Percentiles rank a stretch among this genome's conserved stretches.
Conservation (phyloP, 2,329 filamentous ascomycete species). For the Nectriaceae sp. region DNA sequence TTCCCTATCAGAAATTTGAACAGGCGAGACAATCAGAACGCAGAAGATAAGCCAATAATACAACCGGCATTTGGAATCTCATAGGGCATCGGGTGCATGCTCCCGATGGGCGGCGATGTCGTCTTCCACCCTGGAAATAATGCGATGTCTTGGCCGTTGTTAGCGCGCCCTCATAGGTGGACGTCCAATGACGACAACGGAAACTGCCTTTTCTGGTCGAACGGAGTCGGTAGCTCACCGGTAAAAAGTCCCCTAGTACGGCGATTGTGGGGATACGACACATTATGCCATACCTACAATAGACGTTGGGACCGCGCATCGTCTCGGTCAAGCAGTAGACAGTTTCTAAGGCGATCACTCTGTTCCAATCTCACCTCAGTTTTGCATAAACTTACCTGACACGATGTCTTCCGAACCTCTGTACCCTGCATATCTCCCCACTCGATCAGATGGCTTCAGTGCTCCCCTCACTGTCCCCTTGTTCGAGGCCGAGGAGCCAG, state of each 20-base stretch:
- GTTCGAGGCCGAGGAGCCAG: conserved; percentile 34
- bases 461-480: conserved; percentile 24
- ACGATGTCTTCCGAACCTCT: conserved; percentile 29
- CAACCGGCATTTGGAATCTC: no score
- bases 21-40: no score
- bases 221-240: conserved; percentile 13
- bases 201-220: conserved; percentile 11
- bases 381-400: background rate
- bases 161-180: background rate
- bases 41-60: no score
- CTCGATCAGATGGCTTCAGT: conserved; percentile 32
- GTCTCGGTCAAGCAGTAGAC: conserved; percentile 2
- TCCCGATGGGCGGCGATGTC: background rate
- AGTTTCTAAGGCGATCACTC: background rate
- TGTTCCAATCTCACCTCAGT: background rate
- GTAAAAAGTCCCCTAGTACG: background rate
- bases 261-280: background rate
- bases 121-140: conserved; percentile 5
- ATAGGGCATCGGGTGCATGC: no score
- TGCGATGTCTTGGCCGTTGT: background rate
- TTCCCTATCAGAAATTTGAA: no score
- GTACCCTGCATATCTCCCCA: conserved; percentile 36
- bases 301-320: background rate
- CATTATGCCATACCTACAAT: conserved; percentile 1
- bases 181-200: conserved; percentile 11